phyloP scores from a whole-genome alignment of 1,284 basidiomycete genomes.

The Ustilago lituana region DNA sequence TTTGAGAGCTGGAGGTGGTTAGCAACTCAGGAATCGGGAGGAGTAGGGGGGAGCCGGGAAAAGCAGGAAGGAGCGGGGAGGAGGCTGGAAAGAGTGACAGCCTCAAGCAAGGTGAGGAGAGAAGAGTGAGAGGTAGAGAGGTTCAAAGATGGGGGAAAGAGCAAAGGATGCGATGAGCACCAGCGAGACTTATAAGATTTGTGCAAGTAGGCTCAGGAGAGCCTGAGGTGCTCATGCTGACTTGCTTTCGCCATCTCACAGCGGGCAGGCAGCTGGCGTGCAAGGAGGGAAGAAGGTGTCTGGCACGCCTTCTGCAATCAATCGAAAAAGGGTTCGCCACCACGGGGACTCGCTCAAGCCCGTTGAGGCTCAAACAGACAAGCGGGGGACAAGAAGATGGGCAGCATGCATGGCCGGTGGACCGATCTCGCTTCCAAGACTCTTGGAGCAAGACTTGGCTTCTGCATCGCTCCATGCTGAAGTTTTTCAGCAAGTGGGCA shows the following conservation, averaged over 20 bases:
- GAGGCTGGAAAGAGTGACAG: slow-evolving; percentile 47
- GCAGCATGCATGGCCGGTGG: not conserved
- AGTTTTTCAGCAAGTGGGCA: too few species aligned
- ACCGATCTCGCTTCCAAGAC: slow-evolving; percentile 1
- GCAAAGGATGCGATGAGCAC: not conserved
- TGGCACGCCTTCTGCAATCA: too few species aligned
- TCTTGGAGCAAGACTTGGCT: slow-evolving; percentile 15
- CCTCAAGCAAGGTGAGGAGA: slow-evolving; percentile 6
- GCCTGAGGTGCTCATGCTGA: too few species aligned
- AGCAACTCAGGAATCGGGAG: not conserved
- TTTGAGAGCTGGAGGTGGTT: not conserved
- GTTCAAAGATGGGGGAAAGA: slow-evolving; percentile 3
- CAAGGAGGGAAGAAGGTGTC: too few species aligned
- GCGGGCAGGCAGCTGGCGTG: too few species aligned
- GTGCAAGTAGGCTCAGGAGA: not conserved
- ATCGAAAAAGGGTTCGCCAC: not conserved
- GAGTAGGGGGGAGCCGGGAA: slow-evolving; percentile 3
- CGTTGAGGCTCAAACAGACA: not conserved
- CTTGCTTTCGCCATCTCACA: too few species aligned
- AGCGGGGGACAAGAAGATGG: not conserved
- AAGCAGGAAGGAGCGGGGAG: not conserved
- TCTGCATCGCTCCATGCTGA: too few species aligned
- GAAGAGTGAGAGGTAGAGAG: slow-evolving; percentile 9
- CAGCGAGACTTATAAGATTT: slow-evolving; percentile 27
- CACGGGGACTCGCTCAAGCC: not conserved